These are phyloP conservation scores for Pseudonitzschia pungens DNA, from an alignment of 108 stramenopile genomes.

Conservation along the genomic window DNA sequence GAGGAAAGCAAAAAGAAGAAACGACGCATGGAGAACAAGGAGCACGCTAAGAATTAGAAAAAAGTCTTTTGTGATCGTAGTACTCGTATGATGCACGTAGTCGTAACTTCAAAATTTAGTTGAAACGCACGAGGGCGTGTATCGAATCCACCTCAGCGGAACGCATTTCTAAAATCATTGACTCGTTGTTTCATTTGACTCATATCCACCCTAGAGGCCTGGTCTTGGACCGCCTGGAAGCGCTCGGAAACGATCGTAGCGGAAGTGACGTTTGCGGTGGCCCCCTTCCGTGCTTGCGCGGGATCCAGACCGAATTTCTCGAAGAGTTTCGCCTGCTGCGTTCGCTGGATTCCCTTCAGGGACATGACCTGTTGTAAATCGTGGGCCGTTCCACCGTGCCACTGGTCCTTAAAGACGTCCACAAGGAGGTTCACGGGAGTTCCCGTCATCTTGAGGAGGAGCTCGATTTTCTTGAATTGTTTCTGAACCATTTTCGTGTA, in stretches of 20 bases:
- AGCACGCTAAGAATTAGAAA: background rate
- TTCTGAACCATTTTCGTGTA: constrained; percentile 95
- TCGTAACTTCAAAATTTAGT: background rate
- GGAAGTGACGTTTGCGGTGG: constrained; percentile 49
- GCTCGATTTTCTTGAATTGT: constrained; percentile 92
- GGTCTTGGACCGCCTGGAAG: constrained; percentile 70
- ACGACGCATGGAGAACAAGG: background rate
- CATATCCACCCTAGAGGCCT: constrained; percentile 76
- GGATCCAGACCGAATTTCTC: constrained; percentile 87
- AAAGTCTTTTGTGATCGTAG: too few species aligned
- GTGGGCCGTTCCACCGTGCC: constrained; percentile 78
- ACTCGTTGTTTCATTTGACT: constrained; percentile 82
- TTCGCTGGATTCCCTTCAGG: constrained; percentile 90
- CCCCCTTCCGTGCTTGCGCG: constrained; percentile 52
- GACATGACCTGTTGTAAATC: constrained; percentile 89
- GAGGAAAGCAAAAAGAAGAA: constrained; percentile 25
- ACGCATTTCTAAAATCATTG: constrained; percentile 75
- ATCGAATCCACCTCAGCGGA: constrained; percentile 37
- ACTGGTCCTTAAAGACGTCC: constrained; percentile 90
- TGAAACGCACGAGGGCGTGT: background rate
- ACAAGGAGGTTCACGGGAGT: constrained; percentile 87
- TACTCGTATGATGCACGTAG: too few species aligned
- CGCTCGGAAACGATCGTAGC: constrained; percentile 71
- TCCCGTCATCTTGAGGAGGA: constrained; percentile 94
- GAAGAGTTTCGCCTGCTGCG: constrained; percentile 79